Base-by-base conservation (phyloP, 2,329 filamentous ascomycete genomes). In the Xylaria sp. region DNA sequence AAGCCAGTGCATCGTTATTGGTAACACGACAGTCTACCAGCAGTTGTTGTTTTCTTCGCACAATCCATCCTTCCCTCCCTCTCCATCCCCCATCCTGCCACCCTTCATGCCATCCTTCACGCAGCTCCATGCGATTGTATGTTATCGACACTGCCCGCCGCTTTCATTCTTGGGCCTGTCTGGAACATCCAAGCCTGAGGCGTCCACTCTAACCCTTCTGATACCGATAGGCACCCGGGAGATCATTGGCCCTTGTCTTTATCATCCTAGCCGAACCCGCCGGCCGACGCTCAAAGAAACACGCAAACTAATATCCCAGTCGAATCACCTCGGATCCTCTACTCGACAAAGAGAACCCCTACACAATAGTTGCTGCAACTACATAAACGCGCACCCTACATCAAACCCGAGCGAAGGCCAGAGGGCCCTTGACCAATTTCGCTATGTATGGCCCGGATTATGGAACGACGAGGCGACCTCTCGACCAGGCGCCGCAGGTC, bases 391-490 rank as follows among this genome's bases (percentile, higher is more conserved):
- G 4, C 54, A 43, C 37, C 21, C 41, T 60, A 59, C 67, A 62
- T 58, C 48, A n/a, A n/a, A n/a, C n/a, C 19, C 35, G 37, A 54
- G 43, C 51, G 51, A 59, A 43, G 58, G n/a, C 51, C 41, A 46
- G 54, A 54, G 57, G 40, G 23, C 54, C 46, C 35, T 54, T 44
- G 46, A 58, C 54, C 61, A 55, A 38, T 60, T 62, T 40, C 44
- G 60, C 37, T 60, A 75, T 75, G 73, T 64, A 74, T 52, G 71
- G 68, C 25, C 72, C 73, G 46, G 70, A 71, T 54, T 71, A 73
- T 66, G 61, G 66, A 64, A 66, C 71, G 47, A 64, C 68, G 59
- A 65, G 72, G 64, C 67, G 66, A 48, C 70, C 72, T 52, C 66
- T 74, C 51, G 72, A 73, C 41, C 68, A 72, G 13, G 65, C 70